A percentile compares a stretch with the other conserved stretches of the same genome.
These are phyloP conservation scores for Pythium brachiatum DNA, from an alignment of 352 stramenopile genomes.

Conservation along the genomic window DNA sequence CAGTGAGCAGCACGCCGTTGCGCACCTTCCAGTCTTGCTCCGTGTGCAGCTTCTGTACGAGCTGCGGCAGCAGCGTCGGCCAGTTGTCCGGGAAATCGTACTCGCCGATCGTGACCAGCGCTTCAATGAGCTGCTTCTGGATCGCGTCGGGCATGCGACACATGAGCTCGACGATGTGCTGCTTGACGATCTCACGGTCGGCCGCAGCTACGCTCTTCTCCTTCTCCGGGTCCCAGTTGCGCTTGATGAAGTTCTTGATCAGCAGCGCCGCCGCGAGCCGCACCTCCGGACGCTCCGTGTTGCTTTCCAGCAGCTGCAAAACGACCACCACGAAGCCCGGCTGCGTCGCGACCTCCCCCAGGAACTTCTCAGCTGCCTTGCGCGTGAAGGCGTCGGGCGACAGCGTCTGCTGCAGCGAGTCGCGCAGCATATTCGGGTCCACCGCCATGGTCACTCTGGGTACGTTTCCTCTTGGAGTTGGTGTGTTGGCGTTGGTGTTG, in stretches of 20 bases:
- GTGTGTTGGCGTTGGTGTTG: conserved; percentile 9
- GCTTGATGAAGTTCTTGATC: conserved; percentile 99
- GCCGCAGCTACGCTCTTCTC: conserved; percentile 57
- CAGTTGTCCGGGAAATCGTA: conserved; percentile 98
- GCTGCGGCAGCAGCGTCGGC: conserved; percentile 91
- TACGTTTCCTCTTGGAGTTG: conserved; percentile 5
- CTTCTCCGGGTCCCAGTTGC: conserved; percentile 93
- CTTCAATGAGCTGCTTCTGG: conserved; percentile 95
- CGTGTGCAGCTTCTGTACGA: conserved; percentile 92
- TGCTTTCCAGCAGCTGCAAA: conserved; percentile 71
- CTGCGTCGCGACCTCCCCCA: conserved; percentile 55
- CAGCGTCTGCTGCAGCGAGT: conserved; percentile 75
- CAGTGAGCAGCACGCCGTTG: conserved; percentile 96
- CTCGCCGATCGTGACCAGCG: conserved; percentile 95
- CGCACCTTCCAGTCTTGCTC: conserved; percentile 90
- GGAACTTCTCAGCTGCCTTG: conserved; percentile 66
- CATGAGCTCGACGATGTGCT: conserved; percentile 99
- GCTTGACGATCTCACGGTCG: conserved; percentile 96
- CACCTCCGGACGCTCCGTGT: conserved; percentile 54
- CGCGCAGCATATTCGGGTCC: conserved; percentile 67
- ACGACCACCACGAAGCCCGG: conserved; percentile 72
- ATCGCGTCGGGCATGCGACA: conserved; percentile 92
- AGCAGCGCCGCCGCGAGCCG: conserved; percentile 70
- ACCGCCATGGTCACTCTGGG: conserved; percentile 36
- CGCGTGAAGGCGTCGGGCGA: conserved; percentile 68